A percentile compares a stretch with the other conserved stretches of the same genome.
Evolutionary conservation across 2,329 filamentous ascomycete species (phyloP).

Genomic region (Trichophyton simii): DNA sequence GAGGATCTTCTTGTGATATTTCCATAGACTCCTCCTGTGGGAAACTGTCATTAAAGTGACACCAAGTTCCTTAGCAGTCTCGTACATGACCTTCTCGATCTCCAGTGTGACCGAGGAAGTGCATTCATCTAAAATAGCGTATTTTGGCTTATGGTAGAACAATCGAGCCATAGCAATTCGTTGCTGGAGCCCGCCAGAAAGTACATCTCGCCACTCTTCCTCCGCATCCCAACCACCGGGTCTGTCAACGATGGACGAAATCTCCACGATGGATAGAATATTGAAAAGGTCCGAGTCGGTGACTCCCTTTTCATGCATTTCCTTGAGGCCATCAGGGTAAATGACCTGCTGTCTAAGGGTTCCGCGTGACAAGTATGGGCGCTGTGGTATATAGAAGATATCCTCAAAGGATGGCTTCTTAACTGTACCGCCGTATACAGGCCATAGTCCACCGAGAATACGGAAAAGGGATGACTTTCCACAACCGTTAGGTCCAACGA

Average conservation of each 20-base stretch:
- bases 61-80: conserved; percentile 78
- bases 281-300: conserved; percentile 67
- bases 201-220: conserved; percentile 89
- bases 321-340: conserved; percentile 78
- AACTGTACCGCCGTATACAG: conserved; percentile 89
- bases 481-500: conserved; percentile 93
- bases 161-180: conserved; percentile 90
- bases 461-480: conserved; percentile 94
- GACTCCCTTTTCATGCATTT: conserved; percentile 73
- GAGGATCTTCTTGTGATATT: conserved; percentile 86
- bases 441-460: conserved; percentile 92
- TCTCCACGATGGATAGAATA: conserved; percentile 67
- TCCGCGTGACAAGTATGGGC: conserved; percentile 82
- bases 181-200: conserved; percentile 87
- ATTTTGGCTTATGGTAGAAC: conserved; percentile 85
- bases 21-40: conserved; percentile 84
- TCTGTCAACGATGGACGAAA: conserved; percentile 68
- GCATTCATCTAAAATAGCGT: conserved; percentile 94
- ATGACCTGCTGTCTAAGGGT: conserved; percentile 94
- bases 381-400: conserved; percentile 97
- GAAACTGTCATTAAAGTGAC: conserved; percentile 96
- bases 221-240: conserved; percentile 83
- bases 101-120: conserved; percentile 91
- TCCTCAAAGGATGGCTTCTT: conserved; percentile 81
- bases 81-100: conserved; percentile 92